Base-by-base conservation (phyloP, 208 protist genomes). In the Naegleria lovaniensis region DNA sequence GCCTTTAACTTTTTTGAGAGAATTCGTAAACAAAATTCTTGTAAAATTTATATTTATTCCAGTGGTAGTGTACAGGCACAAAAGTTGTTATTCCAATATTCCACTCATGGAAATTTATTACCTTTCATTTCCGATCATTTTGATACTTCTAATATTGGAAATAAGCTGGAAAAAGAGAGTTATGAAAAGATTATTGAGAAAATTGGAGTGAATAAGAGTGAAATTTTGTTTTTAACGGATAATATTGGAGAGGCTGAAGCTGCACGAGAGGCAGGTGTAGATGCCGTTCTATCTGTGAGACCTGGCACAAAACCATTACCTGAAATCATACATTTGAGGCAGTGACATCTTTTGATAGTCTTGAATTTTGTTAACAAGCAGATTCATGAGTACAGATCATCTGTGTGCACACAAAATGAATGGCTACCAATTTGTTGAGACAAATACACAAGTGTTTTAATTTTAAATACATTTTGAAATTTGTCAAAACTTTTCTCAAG, bases 21-120 rank as follows among this genome's bases (percentile, higher is more conserved):
- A 79, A 40, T n/a, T 15, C 75, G 48, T 29, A 3, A 79, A 36
- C 6, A n/a, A 33, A 13, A 1, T 36, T 48, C 22, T 36, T 48
- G 43, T 48, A n/a, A 39, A 16, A n/a, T 90, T 83, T 90, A 90
- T 25, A 79, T 90, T 29, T 90, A 90, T 79, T 83, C 52, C 3
- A 51, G 36, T 41, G 87, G 87, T 16, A 51, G 38, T 51, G 39
- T 83, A 6, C 55, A 33, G 29, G 87, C 87, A 36, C 87, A 90
- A 79, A 90, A 90, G 43, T 36, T 79, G 6, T 90, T 90, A 48
- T 90, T 90, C 55, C 15, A n/a, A 52, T 36, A 90, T 90, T 51
- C 87, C 11, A 83, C n/a, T 51, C 33, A 90, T 41, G 85, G 22
- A 75, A 67, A 59, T 59, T 59, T 59, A 41, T 59, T 41, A 25